Percentiles rank a stretch among this genome's conserved stretches.
Conservation (phyloP, 257 asterid genomes). For the Nyctanthes arbortristis region DNA sequence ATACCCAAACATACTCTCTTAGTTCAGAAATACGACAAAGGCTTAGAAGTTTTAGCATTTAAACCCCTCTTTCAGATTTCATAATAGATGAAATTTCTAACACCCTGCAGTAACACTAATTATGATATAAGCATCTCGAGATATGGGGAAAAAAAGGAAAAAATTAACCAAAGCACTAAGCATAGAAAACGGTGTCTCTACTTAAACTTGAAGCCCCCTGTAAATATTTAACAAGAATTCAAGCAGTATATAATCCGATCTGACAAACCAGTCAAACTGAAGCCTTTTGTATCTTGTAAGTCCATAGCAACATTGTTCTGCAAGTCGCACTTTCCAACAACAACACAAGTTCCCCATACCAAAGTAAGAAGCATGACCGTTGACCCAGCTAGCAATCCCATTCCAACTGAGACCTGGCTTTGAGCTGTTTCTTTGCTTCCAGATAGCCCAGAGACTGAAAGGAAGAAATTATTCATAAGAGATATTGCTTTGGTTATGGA, state of each 20-base stretch:
- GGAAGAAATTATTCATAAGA: background rate
- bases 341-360: constrained; percentile 84
- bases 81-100: background rate
- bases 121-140: too few species aligned
- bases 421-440: constrained; percentile 80
- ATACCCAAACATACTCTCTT: too few species aligned
- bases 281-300: constrained; percentile 56
- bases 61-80: background rate
- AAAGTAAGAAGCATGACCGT: constrained; percentile 94
- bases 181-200: too few species aligned
- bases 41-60: background rate
- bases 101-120: too few species aligned
- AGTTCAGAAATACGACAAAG: too few species aligned
- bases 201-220: background rate
- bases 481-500: background rate
- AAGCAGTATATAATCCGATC: constrained; percentile 4
- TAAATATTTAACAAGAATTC: background rate
- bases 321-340: constrained; percentile 82
- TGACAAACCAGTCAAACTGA: constrained; percentile 67
- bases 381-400: constrained; percentile 94
- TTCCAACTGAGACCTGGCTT: constrained; percentile 93
- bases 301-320: constrained; percentile 51
- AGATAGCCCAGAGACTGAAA: constrained; percentile 84
- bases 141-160: too few species aligned
- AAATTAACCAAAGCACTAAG: too few species aligned